These are phyloP conservation scores for Cenchrus purpureus DNA, from an alignment of 176 grass and related monocot genomes.

Conservation along the genomic window DNA sequence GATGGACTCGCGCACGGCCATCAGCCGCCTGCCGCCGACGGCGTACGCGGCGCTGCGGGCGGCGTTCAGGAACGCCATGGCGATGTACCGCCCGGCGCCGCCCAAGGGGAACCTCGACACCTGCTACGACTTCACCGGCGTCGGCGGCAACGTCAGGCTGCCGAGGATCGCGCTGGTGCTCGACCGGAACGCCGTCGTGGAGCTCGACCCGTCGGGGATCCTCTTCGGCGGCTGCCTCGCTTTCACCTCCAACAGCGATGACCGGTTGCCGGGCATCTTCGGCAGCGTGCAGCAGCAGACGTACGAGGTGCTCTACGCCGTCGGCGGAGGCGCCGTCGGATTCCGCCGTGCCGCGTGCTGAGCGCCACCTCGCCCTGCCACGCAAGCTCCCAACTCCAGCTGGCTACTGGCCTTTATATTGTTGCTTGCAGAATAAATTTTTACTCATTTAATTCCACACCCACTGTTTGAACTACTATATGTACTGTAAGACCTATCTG, in stretches of 20 bases:
- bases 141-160: no score
- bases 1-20: background rate
- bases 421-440: no score
- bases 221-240: background rate
- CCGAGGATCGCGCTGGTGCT: no score
- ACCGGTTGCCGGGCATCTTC: background rate
- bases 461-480: no score
- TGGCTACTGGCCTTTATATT: no score
- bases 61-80: background rate
- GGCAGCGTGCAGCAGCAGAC: conserved; percentile 6
- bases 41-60: background rate
- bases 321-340: background rate
- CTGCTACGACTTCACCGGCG: background rate
- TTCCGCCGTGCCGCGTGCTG: background rate
- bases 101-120: background rate
- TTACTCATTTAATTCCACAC: no score
- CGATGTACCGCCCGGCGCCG: background rate
- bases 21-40: background rate
- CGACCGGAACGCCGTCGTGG: no score
- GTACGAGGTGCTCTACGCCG: background rate
- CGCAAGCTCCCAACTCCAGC: no score
- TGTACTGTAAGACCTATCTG: no score
- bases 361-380: no score
- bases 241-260: background rate
- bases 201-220: background rate